Evolutionary conservation across 352 stramenopile species (phyloP).

Genomic region (Globisporangium alternatum): DNA sequence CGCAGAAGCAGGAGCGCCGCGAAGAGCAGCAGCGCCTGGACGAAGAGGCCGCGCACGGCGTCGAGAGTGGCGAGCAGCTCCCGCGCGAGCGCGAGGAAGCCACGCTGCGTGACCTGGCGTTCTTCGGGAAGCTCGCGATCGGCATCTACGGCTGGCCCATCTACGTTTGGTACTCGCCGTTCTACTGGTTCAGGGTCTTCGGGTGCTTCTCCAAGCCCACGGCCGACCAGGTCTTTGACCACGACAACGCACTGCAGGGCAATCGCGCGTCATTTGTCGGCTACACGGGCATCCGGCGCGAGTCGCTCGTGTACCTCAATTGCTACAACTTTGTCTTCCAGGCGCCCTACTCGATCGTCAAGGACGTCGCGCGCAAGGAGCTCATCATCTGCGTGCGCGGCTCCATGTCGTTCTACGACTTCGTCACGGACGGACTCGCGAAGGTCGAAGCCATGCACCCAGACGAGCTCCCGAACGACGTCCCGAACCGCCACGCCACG

Average conservation of each 20-base stretch:
- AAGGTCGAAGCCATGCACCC: conserved; percentile 63
- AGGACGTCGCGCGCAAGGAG: conserved; percentile 52
- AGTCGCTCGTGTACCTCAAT: conserved; percentile 74
- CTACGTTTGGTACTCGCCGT: conserved; percentile 74
- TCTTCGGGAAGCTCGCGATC: conserved; percentile 64
- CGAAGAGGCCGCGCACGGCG: conserved; percentile 22
- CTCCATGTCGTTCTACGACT: conserved; percentile 80
- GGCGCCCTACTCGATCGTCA: conserved; percentile 71
- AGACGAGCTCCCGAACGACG: conserved; percentile 46
- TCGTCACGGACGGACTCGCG: conserved; percentile 68
- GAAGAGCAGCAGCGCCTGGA: conserved; percentile 25
- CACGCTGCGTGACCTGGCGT: conserved; percentile 49
- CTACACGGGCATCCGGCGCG: conserved; percentile 60
- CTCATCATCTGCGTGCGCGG: conserved; percentile 75
- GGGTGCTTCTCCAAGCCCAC: conserved; percentile 47
- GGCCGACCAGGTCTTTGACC: conserved; percentile 46
- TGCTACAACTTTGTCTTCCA: conserved; percentile 80
- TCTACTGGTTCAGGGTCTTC: conserved; percentile 68
- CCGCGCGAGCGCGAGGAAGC: conserved; percentile 37
- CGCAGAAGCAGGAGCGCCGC: conserved; percentile 50
- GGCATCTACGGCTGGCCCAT: conserved; percentile 82
- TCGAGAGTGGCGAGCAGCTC: conserved; percentile 30
- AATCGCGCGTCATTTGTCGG: conserved; percentile 68
- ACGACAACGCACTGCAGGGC: conserved; percentile 56
- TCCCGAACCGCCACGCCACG: conserved; percentile 44